Conservation (phyloP, 306 rosid species). For the Citrullus mucosospermus region DNA sequence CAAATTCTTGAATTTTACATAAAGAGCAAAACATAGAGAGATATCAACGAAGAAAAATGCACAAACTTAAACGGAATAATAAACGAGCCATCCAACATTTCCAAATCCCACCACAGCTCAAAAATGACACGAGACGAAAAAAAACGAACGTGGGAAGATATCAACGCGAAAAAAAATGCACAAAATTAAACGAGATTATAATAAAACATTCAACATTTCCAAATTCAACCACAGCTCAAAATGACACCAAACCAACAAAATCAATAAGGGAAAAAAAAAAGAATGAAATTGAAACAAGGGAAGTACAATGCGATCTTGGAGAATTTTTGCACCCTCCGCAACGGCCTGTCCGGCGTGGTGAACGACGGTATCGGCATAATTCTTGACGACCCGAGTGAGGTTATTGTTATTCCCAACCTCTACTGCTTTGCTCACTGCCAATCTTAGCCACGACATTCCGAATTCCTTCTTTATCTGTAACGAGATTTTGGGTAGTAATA, state of each 20-base stretch:
- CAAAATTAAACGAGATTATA: neutral
- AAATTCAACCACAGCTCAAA: neutral
- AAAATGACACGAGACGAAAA: neutral
- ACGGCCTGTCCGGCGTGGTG: conserved; percentile 99
- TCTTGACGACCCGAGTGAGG: conserved; percentile 88
- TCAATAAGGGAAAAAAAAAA: neutral
- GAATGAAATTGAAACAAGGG: neutral
- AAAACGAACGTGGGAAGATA: neutral
- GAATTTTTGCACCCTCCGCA: conserved; percentile 83
- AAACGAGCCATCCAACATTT: neutral
- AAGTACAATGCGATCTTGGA: conserved; percentile 87
- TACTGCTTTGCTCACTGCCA: conserved; percentile 90
- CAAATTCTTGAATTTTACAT: neutral
- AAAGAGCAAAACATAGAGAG: neutral
- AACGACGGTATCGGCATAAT: conserved; percentile 93
- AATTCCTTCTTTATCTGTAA: neutral
- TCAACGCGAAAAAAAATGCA: neutral
- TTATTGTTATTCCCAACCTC: conserved; percentile 87
- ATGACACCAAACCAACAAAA: neutral
- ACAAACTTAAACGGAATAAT: neutral
- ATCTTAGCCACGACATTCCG: conserved; percentile 78
- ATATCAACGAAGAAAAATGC: neutral
- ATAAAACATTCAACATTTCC: neutral
- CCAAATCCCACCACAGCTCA: neutral
- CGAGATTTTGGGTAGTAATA: neutral